Conservation (phyloP, 2,329 filamentous ascomycete species). For the Anthostomella pinea region DNA sequence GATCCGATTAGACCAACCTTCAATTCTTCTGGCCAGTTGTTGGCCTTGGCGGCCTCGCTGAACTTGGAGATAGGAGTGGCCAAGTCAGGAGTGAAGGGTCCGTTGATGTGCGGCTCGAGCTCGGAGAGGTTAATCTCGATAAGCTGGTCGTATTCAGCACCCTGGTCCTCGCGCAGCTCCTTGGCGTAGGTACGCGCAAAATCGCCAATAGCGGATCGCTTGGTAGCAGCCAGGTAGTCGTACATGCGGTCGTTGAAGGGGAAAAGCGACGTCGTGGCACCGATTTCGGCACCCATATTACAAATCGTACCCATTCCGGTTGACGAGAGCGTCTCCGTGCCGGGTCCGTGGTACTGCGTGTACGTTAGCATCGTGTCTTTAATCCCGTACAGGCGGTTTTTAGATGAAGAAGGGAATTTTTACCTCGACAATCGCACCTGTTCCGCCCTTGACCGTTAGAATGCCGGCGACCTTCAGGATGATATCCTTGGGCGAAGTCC, state of each 20-base stretch:
- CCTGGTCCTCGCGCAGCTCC: constrained; percentile 83
- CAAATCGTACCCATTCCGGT: constrained; percentile 86
- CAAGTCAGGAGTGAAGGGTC: constrained; percentile 97
- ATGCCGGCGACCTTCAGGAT: constrained; percentile 97
- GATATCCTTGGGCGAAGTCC: constrained; percentile 93
- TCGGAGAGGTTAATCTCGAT: constrained; percentile 94
- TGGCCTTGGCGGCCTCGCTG: constrained; percentile 87
- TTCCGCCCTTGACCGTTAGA: constrained; percentile 96
- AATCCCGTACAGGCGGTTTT: too few relatives aligned
- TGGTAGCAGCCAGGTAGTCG: constrained; percentile 90
- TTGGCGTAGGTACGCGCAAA: constrained; percentile 81
- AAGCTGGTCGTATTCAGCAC: constrained; percentile 90
- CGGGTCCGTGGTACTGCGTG: constrained; percentile 63
- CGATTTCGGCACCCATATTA: constrained; percentile 72
- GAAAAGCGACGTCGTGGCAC: constrained; percentile 91
- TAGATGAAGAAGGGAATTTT: neutral
- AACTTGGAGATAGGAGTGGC: constrained; percentile 98
- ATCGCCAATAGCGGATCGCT: constrained; percentile 86
- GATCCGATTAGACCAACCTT: constrained; percentile 97
- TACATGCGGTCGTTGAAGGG: constrained; percentile 98
- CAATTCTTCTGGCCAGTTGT: constrained; percentile 93
- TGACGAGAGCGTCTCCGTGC: constrained; percentile 69
- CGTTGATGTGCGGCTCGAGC: constrained; percentile 98
- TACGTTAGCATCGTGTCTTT: too few relatives aligned
- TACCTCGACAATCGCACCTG: constrained; percentile 77